Evolutionary conservation across 495 filamentous ascomycete species (phyloP).

Genomic region (Penicillium riverlandense): DNA sequence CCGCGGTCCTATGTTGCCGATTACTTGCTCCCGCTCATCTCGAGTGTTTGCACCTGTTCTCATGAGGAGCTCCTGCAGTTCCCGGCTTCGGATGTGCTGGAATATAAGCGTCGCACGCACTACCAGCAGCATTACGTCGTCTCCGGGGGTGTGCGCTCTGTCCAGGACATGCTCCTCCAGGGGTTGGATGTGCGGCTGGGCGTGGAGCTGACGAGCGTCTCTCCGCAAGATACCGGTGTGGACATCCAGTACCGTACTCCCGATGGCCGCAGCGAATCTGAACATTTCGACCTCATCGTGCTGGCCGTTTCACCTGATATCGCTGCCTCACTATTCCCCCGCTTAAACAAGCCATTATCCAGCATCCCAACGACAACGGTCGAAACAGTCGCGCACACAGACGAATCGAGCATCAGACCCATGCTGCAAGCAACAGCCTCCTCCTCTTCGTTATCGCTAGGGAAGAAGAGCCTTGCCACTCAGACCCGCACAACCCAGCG

Average conservation of each 20-base stretch:
- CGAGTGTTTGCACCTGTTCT: conserved; percentile 45
- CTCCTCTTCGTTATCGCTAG: not conserved
- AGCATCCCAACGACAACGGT: conserved; percentile 3
- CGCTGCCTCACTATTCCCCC: conserved; percentile 23
- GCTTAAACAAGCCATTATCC: not conserved
- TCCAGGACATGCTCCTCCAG: conserved; percentile 34
- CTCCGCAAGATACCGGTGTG: conserved; percentile 1
- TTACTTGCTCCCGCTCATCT: conserved; percentile 47
- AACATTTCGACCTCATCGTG: conserved; percentile 32
- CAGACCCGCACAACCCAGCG: conserved; percentile 6
- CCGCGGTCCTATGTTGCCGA: conserved; percentile 30
- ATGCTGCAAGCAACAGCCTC: conserved; percentile 2
- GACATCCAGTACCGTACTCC: conserved; percentile 6
- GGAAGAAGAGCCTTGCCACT: not conserved
- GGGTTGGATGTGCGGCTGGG: conserved; percentile 19
- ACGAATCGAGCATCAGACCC: not conserved
- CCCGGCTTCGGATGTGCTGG: conserved; percentile 41
- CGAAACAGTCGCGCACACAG: conserved; percentile 32
- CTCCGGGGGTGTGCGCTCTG: conserved; percentile 34
- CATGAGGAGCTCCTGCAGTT: conserved; percentile 43
- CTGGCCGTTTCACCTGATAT: conserved; percentile 41
- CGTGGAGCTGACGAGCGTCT: conserved; percentile 9
- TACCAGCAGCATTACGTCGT: conserved; percentile 43
- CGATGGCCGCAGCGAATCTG: conserved; percentile 1
- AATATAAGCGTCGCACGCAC: conserved; percentile 37